A percentile compares a stretch with the other conserved stretches of the same genome.
phyloP scores from a whole-genome alignment of 129 eudicot genomes.

The Escallonia herrerae region DNA sequence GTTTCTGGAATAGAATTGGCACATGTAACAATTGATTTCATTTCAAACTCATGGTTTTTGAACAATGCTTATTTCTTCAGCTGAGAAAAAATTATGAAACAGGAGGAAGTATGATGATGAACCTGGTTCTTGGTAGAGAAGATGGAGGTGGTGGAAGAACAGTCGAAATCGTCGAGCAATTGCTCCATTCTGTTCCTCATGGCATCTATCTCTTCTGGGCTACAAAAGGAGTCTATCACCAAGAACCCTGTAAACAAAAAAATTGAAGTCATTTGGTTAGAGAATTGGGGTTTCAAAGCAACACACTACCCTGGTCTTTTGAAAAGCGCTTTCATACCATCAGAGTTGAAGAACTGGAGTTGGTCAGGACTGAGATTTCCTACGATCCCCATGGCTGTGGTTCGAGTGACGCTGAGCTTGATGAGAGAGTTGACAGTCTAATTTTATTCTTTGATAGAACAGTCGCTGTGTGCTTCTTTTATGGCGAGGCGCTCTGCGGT shows the following conservation, averaged over 20 bases:
- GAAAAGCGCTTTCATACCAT: conserved; percentile 28
- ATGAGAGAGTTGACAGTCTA: neutral
- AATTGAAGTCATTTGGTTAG: neutral
- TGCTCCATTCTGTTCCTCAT: conserved; percentile 64
- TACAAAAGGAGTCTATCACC: conserved; percentile 68
- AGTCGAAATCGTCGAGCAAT: conserved; percentile 70
- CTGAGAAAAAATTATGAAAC: neutral
- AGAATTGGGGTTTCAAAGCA: neutral
- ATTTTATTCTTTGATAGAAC: too few species aligned
- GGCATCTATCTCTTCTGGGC: conserved; percentile 49
- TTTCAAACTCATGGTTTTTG: too few species aligned
- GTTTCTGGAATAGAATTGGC: too few species aligned
- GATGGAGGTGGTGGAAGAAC: conserved; percentile 52
- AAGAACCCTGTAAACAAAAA: conserved; percentile 43
- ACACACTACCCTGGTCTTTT: too few species aligned
- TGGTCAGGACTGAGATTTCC: conserved; percentile 52
- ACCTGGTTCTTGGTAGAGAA: conserved; percentile 95
- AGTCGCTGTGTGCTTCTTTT: too few species aligned
- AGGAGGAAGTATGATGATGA: neutral
- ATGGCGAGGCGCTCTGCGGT: too few species aligned
- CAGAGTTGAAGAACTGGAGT: conserved; percentile 60
- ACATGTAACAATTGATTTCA: too few species aligned
- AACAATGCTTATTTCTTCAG: too few species aligned
- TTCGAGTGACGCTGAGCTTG: neutral
- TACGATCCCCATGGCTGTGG: conserved; percentile 40